A percentile compares a stretch with the other conserved stretches of the same genome.
These are phyloP conservation scores for Pezicula rhizophila DNA, from an alignment of 2,329 filamentous ascomycete species.

Conservation along the genomic window DNA sequence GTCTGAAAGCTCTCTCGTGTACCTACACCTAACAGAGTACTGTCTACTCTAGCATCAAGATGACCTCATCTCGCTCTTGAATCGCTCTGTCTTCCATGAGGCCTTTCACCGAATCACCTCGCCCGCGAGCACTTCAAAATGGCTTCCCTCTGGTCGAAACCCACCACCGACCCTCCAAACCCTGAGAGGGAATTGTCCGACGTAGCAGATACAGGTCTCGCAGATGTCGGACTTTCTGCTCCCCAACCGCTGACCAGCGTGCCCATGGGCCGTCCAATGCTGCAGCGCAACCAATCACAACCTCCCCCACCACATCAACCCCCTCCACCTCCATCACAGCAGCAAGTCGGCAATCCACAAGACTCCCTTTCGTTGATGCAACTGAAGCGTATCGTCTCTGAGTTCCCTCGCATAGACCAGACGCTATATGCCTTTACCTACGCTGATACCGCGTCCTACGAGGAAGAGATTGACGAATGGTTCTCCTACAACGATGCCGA, in stretches of 20 bases:
- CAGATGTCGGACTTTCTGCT: slow-evolving; percentile 27
- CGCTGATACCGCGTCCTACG: slow-evolving; percentile 64
- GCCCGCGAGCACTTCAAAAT: slow-evolving; percentile 8
- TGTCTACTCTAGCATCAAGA: too few species aligned
- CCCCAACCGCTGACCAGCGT: slow-evolving; percentile 13
- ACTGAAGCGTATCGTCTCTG: slow-evolving; percentile 65
- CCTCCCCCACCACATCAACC: slow-evolving; percentile 29
- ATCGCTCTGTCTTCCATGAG: too few species aligned
- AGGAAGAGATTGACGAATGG: slow-evolving; percentile 95
- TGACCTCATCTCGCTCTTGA: too few species aligned
- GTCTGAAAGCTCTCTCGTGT: too few species aligned
- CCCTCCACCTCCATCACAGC: slow-evolving; percentile 24
- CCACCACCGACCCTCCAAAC: slow-evolving; percentile 6
- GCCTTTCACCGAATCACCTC: too few species aligned
- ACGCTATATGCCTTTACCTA: slow-evolving; percentile 82
- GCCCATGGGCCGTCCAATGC: slow-evolving; percentile 24
- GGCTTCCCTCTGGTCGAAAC: slow-evolving; percentile 23
- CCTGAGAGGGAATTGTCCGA: slow-evolving; percentile 24
- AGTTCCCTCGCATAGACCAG: slow-evolving; percentile 64
- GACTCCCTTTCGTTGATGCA: slow-evolving; percentile 74
- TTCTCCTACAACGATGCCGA: slow-evolving; percentile 89
- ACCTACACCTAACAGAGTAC: too few species aligned
- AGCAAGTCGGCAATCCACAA: slow-evolving; percentile 34
- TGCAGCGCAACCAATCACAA: slow-evolving; percentile 32
- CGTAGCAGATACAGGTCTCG: slow-evolving; percentile 36